These are phyloP conservation scores for Quercus robur DNA, from an alignment of 306 rosid genomes.

Conservation along the genomic window DNA sequence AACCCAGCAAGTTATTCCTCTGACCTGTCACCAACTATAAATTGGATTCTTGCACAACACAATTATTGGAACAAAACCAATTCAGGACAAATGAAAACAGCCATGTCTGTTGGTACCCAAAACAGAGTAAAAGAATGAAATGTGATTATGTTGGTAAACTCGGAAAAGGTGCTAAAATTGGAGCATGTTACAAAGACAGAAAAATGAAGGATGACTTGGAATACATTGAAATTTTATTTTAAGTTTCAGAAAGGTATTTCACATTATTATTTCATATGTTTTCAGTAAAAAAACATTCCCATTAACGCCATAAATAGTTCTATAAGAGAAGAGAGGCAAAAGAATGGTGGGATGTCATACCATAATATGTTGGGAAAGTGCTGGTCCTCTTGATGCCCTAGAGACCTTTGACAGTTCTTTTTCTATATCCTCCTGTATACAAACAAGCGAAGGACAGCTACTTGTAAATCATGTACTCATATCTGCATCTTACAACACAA, in stretches of 20 bases:
- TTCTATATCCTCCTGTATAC: constrained; percentile 85
- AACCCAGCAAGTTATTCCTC: too few species aligned
- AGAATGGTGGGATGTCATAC: constrained; percentile 33
- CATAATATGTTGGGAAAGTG: constrained; percentile 73
- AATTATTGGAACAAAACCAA: background rate
- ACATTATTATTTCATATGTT: background rate
- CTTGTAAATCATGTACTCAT: background rate
- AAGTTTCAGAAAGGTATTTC: constrained; percentile 6
- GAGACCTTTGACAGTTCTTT: constrained; percentile 73
- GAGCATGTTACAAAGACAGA: background rate
- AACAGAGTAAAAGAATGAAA: background rate
- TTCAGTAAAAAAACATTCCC: background rate
- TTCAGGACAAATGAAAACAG: background rate
- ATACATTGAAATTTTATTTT: constrained; percentile 7
- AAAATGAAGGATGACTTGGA: background rate
- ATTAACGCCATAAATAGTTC: background rate
- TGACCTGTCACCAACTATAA: background rate
- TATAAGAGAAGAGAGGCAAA: constrained; percentile 4
- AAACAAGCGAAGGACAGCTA: constrained; percentile 17
- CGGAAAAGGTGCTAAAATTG: background rate
- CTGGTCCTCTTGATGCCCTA: constrained; percentile 59
- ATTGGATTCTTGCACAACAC: background rate
- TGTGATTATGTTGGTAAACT: background rate
- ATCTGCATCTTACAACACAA: constrained; percentile 1
- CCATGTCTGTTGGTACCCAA: background rate